Conservation (phyloP, 2,329 filamentous ascomycete genomes). For the Alternaria solani region DNA sequence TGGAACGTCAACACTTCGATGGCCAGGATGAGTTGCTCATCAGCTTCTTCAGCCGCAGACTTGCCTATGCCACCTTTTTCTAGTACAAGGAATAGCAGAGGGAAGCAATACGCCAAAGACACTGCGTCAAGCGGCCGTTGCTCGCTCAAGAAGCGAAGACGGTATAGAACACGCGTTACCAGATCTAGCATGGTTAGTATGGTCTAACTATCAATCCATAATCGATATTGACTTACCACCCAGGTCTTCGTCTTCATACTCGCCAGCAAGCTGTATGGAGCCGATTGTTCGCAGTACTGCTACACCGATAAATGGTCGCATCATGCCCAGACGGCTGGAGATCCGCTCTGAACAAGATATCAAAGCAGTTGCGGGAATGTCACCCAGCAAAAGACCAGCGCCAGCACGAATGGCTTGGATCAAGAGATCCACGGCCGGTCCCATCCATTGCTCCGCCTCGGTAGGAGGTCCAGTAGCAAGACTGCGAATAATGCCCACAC, state of each 20-base stretch:
- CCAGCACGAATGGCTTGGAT: slow-evolving; percentile 80
- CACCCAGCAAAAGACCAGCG: slow-evolving; percentile 81
- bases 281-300: slow-evolving; percentile 83
- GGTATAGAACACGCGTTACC: slow-evolving; percentile 87
- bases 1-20: slow-evolving; percentile 91
- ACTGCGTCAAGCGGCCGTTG: slow-evolving; percentile 92
- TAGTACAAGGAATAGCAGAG: slow-evolving; percentile 80
- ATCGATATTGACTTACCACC: slow-evolving; percentile 56
- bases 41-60: slow-evolving; percentile 74
- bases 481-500: slow-evolving; percentile 83
- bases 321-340: slow-evolving; percentile 74
- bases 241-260: slow-evolving; percentile 80
- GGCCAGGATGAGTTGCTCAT: slow-evolving; percentile 88
- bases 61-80: slow-evolving; percentile 79
- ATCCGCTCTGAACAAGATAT: slow-evolving; percentile 80
- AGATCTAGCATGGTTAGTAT: slow-evolving; percentile 58
- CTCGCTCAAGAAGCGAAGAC: slow-evolving; percentile 87
- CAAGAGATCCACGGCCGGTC: slow-evolving; percentile 76
- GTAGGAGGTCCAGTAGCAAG: slow-evolving; percentile 89
- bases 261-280: slow-evolving; percentile 74
- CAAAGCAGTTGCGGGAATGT: slow-evolving; percentile 79
- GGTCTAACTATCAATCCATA: not conserved
- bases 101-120: slow-evolving; percentile 86
- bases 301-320: slow-evolving; percentile 84
- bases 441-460: slow-evolving; percentile 88